A percentile compares a stretch with the other conserved stretches of the same genome.
Conservation (phyloP, 2,329 filamentous ascomycete species). For the Juglanconis sp. region DNA sequence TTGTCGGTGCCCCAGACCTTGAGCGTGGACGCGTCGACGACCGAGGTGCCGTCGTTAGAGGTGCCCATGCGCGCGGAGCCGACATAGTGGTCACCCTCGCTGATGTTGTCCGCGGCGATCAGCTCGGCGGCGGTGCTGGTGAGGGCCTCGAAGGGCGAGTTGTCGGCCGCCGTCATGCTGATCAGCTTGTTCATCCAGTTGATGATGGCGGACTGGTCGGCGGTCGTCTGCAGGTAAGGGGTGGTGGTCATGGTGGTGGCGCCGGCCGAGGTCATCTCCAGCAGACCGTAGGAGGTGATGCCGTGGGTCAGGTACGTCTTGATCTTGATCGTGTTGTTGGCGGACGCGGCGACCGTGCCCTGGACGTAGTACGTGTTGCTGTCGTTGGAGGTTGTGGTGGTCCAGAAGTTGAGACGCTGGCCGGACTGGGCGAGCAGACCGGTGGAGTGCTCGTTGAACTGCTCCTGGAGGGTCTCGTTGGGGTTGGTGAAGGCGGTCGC, state of each 20-base stretch:
- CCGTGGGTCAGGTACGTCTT: slow-evolving; percentile 51
- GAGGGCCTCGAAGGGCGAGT: slow-evolving; percentile 22
- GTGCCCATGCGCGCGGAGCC: slow-evolving; percentile 30
- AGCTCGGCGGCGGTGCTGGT: slow-evolving; percentile 19
- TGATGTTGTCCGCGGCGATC: slow-evolving; percentile 16
- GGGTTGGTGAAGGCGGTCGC: slow-evolving; percentile 27
- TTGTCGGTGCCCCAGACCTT: slow-evolving; percentile 60
- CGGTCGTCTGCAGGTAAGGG: slow-evolving; percentile 33
- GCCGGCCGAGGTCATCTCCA: slow-evolving; percentile 38
- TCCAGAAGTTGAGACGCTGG: slow-evolving; percentile 48
- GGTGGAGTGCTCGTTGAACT: slow-evolving; percentile 30
- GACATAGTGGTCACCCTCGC: slow-evolving; percentile 29
- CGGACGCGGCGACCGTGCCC: slow-evolving; percentile 43
- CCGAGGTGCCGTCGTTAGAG: slow-evolving; percentile 28
- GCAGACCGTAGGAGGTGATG: slow-evolving; percentile 42
- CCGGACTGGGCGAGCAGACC: slow-evolving; percentile 43
- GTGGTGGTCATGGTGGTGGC: slow-evolving; percentile 39
- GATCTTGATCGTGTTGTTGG: slow-evolving; percentile 40
- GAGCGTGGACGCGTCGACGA: slow-evolving; percentile 29
- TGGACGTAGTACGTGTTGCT: slow-evolving; percentile 38
- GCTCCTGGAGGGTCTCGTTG: slow-evolving; percentile 27
- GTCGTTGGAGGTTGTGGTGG: slow-evolving; percentile 38
- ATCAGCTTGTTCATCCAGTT: slow-evolving; percentile 27
- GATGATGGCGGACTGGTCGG: slow-evolving; percentile 27
- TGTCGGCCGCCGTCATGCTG: slow-evolving; percentile 23